These are phyloP conservation scores for Phylloporus rhodoxanthus DNA, from an alignment of 768 basidiomycete genomes.

Conservation along the genomic window DNA sequence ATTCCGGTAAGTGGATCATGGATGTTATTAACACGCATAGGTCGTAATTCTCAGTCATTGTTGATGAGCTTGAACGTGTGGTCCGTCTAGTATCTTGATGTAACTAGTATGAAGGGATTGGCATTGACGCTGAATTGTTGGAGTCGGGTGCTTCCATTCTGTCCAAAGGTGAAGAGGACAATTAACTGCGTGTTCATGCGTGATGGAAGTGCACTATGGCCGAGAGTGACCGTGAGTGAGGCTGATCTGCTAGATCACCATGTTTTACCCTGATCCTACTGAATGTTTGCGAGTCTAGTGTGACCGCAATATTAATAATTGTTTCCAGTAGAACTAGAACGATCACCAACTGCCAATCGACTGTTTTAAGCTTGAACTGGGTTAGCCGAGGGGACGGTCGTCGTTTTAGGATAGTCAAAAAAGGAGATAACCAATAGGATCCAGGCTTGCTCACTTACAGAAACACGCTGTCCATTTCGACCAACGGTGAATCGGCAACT, in stretches of 20 bases:
- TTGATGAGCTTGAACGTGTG: background rate
- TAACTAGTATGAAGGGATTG: background rate
- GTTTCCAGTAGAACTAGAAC: too few relatives aligned
- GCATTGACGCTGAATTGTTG: background rate
- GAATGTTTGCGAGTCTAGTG: background rate
- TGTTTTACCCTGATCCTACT: background rate
- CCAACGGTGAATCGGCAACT: too few relatives aligned
- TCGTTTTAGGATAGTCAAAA: too few relatives aligned
- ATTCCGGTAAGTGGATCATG: background rate
- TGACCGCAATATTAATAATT: background rate
- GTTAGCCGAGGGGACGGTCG: too few relatives aligned
- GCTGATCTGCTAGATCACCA: background rate
- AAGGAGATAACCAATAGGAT: too few relatives aligned
- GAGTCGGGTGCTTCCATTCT: background rate
- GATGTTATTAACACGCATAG: conserved; percentile 6
- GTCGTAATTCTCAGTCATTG: conserved; percentile 1
- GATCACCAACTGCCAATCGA: background rate
- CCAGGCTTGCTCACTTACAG: too few relatives aligned
- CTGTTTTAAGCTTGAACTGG: too few relatives aligned
- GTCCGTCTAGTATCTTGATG: too few relatives aligned
- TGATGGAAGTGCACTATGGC: background rate
- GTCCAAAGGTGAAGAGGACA: background rate
- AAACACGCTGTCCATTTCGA: too few relatives aligned
- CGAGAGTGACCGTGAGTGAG: too few relatives aligned
- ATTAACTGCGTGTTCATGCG: background rate